Percentiles rank a stretch among this genome's conserved stretches.
phyloP scores from a whole-genome alignment of 1,139 yeast genomes.

The Protomyces pachydermus region DNA sequence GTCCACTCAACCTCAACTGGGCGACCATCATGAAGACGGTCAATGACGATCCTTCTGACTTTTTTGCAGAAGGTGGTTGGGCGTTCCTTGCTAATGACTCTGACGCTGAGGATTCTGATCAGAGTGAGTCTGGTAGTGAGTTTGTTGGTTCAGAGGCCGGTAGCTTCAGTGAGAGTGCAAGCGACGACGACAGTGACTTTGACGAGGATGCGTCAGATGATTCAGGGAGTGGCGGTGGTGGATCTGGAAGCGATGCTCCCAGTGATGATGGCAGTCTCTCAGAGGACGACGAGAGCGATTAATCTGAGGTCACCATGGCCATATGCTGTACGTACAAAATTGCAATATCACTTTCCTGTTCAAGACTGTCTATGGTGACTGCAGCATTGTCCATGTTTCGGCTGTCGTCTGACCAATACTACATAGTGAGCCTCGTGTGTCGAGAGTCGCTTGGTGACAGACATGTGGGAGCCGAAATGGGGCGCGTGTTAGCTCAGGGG shows the following conservation, averaged over 20 bases:
- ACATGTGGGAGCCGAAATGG: too few relatives aligned
- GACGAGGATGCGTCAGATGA: constrained; percentile 36
- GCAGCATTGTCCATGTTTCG: too few relatives aligned
- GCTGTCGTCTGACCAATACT: too few relatives aligned
- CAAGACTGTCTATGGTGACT: too few relatives aligned
- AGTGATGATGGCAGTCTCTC: constrained; percentile 13
- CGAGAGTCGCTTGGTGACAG: too few relatives aligned
- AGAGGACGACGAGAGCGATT: constrained; percentile 21
- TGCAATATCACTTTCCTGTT: too few relatives aligned
- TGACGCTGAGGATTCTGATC: constrained; percentile 49
- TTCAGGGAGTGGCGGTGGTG: constrained; percentile 32
- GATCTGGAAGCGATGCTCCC: constrained; percentile 11
- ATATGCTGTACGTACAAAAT: too few relatives aligned
- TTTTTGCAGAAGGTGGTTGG: constrained; percentile 94
- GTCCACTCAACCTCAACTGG: constrained; percentile 96
- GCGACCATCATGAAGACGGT: constrained; percentile 90
- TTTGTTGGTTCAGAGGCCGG: constrained; percentile 53
- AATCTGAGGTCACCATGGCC: not conserved
- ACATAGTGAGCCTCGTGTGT: too few relatives aligned
- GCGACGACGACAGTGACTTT: constrained; percentile 58
- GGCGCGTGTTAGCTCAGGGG: too few relatives aligned
- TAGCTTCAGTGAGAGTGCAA: constrained; percentile 58
- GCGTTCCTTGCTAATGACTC: constrained; percentile 63
- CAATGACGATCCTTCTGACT: constrained; percentile 86
- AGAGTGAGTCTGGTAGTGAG: constrained; percentile 46